Evolutionary conservation across 1,139 yeast genomes (phyloP), one percentile per base, ranked within the genome.

Genomic region (Debaryomyces nepalensis): DNA sequence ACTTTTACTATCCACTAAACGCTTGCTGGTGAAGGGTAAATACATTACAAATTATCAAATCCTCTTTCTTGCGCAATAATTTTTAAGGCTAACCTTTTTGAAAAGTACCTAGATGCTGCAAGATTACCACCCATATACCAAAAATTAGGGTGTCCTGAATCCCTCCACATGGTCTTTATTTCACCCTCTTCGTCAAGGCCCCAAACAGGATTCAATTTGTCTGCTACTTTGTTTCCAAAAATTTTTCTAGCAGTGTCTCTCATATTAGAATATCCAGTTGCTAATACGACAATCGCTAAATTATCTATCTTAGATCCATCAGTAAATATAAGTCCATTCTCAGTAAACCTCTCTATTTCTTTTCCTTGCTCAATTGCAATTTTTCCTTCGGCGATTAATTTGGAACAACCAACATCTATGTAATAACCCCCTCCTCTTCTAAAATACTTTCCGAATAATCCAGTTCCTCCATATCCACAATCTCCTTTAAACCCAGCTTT

Each of bases 341-440:
- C 68, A 9, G 63, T 57, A 52, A 72, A 67, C 33, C 53, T 49
- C 33, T 59, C 56, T 33, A 72, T 59, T 15, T 55, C 50, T 18
- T 45, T 51, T 7, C 73, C 72, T 37, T 63, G 66, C 47, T 66
- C 61, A 42, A 72, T 55, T 31, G 58, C 54, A 44, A 72, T 63
- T 42, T 61, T 62, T 11, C 67, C 71, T n/a, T 70, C 68, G 16
- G 57, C 57, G 40, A 72, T 66, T 42, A 67, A 53, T 39, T 59
- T 58, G 31, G 73, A 65, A 43, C 71, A 66, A 5, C 77, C 77
- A 37, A 67, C 74, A 47, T 72, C 76, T 39, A 70, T 67, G 51
- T 73, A 72, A 50, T 68, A 73, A 23, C 77, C 77, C 2, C 77
- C 75, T 11, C 74, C 76, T 46, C 70, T 61, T 39, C 71, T 59